Percentiles rank a stretch among this genome's conserved stretches.
phyloP scores from a whole-genome alignment of 768 basidiomycete species.

The Podaxis pistillaris region DNA sequence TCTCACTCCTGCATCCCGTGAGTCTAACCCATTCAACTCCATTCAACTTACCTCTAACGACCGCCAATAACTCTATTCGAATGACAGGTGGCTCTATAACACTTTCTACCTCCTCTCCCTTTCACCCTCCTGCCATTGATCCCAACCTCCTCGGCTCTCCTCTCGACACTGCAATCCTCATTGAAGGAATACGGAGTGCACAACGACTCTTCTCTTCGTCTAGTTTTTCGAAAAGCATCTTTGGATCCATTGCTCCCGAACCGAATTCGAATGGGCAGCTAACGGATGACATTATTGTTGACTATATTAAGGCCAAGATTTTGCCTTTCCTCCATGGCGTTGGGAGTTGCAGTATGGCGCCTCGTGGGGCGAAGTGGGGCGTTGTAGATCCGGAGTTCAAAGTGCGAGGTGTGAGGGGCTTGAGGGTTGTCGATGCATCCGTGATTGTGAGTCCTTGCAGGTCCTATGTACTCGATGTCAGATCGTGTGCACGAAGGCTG shows the following conservation, averaged over 20 bases:
- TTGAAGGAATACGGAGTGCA: constrained; percentile 20
- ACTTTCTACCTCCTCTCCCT: constrained; percentile 38
- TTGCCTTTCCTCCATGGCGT: constrained; percentile 28
- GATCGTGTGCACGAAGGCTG: neutral
- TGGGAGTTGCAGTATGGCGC: constrained; percentile 31
- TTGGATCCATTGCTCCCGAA: neutral
- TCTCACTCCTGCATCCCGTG: neutral
- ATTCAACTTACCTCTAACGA: neutral
- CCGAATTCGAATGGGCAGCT: neutral
- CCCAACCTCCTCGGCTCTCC: constrained; percentile 25
- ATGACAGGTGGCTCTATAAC: constrained; percentile 19
- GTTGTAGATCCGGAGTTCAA: constrained; percentile 35
- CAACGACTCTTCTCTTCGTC: constrained; percentile 17
- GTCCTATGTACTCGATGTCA: neutral
- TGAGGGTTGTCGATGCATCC: constrained; percentile 37
- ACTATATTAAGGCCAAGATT: constrained; percentile 11
- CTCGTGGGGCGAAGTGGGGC: constrained; percentile 23
- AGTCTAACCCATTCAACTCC: neutral
- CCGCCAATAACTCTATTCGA: no score
- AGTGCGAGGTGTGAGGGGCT: constrained; percentile 31
- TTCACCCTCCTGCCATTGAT: constrained; percentile 42
- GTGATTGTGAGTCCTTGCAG: constrained; percentile 25
- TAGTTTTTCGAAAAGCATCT: no score
- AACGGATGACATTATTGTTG: constrained; percentile 14
- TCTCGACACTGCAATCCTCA: constrained; percentile 23